Conservation (phyloP, 1,284 basidiomycete species). For the Ustilago bromivora region DNA sequence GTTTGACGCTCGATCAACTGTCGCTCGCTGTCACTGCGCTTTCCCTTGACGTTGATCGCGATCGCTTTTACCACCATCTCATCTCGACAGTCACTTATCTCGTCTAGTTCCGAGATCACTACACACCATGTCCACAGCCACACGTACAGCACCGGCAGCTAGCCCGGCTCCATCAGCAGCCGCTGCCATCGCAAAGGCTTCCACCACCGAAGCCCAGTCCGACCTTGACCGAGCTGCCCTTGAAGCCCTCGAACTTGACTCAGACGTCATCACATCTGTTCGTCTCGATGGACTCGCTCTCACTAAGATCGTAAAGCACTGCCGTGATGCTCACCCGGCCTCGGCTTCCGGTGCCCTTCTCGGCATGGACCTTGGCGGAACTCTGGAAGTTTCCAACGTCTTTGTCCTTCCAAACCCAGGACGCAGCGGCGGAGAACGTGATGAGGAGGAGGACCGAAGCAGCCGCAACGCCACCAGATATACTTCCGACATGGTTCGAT, state of each 20-base stretch:
- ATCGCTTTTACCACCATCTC: slow-evolving; percentile 16
- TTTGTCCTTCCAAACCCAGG: slow-evolving; percentile 63
- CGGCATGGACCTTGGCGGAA: slow-evolving; percentile 66
- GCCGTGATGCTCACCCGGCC: slow-evolving; percentile 65
- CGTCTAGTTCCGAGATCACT: slow-evolving; percentile 8
- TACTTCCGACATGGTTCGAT: slow-evolving; percentile 85
- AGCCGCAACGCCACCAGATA: slow-evolving; percentile 72
- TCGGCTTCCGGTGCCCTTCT: slow-evolving; percentile 65
- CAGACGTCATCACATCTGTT: slow-evolving; percentile 63
- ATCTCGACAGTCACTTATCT: slow-evolving; percentile 4
- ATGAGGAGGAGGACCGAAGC: slow-evolving; percentile 64
- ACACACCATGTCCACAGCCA: slow-evolving; percentile 34
- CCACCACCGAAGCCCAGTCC: slow-evolving; percentile 33
- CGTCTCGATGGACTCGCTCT: slow-evolving; percentile 67
- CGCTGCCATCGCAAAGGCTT: slow-evolving; percentile 21
- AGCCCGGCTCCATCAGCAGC: slow-evolving; percentile 21
- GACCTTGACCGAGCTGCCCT: slow-evolving; percentile 53
- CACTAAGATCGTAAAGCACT: slow-evolving; percentile 70
- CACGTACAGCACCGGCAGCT: slow-evolving; percentile 31
- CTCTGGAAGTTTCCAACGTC: slow-evolving; percentile 66
- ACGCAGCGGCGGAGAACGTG: slow-evolving; percentile 53
- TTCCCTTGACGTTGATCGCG: slow-evolving; percentile 10
- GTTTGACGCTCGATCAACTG: not conserved
- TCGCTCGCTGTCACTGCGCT: slow-evolving; percentile 2
- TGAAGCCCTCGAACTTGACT: slow-evolving; percentile 63